Evolutionary conservation across 2,329 filamentous ascomycete genomes (phyloP), one percentile per base, ranked within the genome.

Genomic region (Colletotrichum neosansevieriae): DNA sequence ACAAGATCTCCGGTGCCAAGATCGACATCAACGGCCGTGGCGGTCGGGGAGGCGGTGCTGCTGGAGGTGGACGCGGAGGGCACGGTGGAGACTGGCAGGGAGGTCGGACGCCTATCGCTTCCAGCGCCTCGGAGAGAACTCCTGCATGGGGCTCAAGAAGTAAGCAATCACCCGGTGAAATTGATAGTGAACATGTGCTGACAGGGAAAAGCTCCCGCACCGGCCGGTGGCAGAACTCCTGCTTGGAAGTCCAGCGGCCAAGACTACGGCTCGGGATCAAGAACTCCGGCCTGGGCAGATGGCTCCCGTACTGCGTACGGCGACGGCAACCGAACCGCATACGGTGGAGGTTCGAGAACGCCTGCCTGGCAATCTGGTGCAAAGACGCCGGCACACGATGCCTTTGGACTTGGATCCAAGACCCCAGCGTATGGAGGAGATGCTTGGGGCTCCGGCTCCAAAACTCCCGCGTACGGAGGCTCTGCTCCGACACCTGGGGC

Each of bases 301-400:
- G 90, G 90, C 6, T 91, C 88, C 3, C 84, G 89, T 51, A 91
- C 89, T 12, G 87, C 88, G 70, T 91, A 91, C 75, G 92, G 93
- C 73, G 91, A 92, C 72, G 91, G 91, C 69, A 91, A 82, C 76
- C 89, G 90, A 51, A 94, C 93, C 15, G 89, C 93, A 2, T 97
- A 97, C 74, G 94, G 94, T 17, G 85, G 86, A 21, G 89, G 90
- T 34, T 86, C 86, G 54, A 88, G 92, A 60, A 94, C 91, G 1
- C 92, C 92, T 7, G 91, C 91, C 5, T 94, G 92, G 92, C 90
- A 91, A 67, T 91, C 93, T 2, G 92, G 92, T 59, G 89, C 91
- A 61, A 91, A 92, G 77, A 95, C 92, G 1, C 83, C 92, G 61
- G 88, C 88, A 1, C 83, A 85, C 13, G 87, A 91, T 74, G 84